These are phyloP conservation scores for Ceratocystiopsis brevicomis DNA, from an alignment of 2,329 filamentous ascomycete genomes.

Conservation along the genomic window DNA sequence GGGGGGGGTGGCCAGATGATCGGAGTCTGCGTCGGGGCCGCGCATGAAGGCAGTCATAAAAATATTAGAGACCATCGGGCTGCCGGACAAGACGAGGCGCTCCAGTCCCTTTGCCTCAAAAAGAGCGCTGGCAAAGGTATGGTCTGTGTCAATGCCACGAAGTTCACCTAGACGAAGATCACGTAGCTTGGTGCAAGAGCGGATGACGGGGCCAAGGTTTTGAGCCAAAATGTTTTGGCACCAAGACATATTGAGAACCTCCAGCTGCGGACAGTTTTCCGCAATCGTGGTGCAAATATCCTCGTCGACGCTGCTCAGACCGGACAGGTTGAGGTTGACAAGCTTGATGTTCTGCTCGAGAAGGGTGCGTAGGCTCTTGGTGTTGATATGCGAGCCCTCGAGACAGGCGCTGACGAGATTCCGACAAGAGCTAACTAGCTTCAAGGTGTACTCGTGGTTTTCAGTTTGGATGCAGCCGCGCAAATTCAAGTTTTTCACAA, in stretches of 20 bases:
- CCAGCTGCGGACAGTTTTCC: constrained; percentile 60
- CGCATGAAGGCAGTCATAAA: constrained; percentile 56
- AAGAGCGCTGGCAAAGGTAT: constrained; percentile 43
- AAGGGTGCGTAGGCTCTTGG: constrained; percentile 60
- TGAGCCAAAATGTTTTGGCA: constrained; percentile 68
- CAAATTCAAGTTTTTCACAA: constrained; percentile 77
- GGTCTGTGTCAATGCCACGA: constrained; percentile 43
- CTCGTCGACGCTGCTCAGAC: constrained; percentile 62
- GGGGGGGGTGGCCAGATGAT: constrained; percentile 58
- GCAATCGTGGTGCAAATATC: constrained; percentile 73
- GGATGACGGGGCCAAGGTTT: constrained; percentile 54
- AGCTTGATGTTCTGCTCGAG: constrained; percentile 56
- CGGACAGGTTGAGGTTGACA: constrained; percentile 71
- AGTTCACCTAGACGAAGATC: constrained; percentile 74
- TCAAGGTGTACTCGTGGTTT: constrained; percentile 58
- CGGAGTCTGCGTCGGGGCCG: constrained; percentile 57
- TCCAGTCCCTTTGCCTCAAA: constrained; percentile 70
- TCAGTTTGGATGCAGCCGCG: constrained; percentile 79
- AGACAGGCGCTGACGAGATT: constrained; percentile 79
- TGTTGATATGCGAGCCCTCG: constrained; percentile 65
- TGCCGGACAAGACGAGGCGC: constrained; percentile 63
- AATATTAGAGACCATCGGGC: constrained; percentile 58
- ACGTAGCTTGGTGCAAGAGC: constrained; percentile 51
- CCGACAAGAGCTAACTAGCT: constrained; percentile 63
- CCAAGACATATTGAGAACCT: constrained; percentile 81